Evolutionary conservation across 78 protist species (phyloP), one percentile per base, ranked within the genome.

Genomic region (Guillardia theta): DNA sequence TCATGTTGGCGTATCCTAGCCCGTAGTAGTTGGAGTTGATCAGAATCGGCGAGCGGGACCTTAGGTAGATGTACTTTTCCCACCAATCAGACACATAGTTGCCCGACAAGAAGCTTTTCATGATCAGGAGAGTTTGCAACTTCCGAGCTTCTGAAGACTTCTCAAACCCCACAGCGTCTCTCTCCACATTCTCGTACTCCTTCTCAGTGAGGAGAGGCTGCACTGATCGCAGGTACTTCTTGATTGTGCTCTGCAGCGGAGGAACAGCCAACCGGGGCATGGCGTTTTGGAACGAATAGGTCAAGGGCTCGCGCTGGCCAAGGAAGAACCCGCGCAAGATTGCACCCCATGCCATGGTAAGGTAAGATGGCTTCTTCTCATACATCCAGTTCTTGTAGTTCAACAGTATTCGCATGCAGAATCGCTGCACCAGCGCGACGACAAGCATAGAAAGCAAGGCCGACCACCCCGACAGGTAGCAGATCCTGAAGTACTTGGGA

Each of bases 1-100:
- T 1, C 53, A 36, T 4, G 21, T 46, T 18, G 62, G 9, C 0
- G 22, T 4, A 0, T 64, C 90, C 96, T 8, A 58, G 46, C 48
- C 93, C 87, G 62, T 96, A 70, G 83, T 70, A 70, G 83, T 70
- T 70, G 27, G 83, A 70, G 96, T 96, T 96, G 94, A 96, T 94
- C 94, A 95, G 39, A 94, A 96, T 77, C n/a, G 96, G 39, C 39
- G 18, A 0, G 44, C 97, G 95, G 33, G 94, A 92, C 48, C 94
- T 54, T 24, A 96, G 97, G 92, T 96, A 96, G 36, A 96, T 96
- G 47, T 53, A 95, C 47, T 78, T 64, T 64, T 94, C 94, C 97
- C 97, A 96, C 97, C 97, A 96, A 95, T 96, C 97, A 9, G 64
- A 54, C 37, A 96, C 83, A 43, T 70, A 70, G 83, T 70, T 70